phyloP scores from a whole-genome alignment of 73 alveolate species.

The Strombidium stylifer region DNA sequence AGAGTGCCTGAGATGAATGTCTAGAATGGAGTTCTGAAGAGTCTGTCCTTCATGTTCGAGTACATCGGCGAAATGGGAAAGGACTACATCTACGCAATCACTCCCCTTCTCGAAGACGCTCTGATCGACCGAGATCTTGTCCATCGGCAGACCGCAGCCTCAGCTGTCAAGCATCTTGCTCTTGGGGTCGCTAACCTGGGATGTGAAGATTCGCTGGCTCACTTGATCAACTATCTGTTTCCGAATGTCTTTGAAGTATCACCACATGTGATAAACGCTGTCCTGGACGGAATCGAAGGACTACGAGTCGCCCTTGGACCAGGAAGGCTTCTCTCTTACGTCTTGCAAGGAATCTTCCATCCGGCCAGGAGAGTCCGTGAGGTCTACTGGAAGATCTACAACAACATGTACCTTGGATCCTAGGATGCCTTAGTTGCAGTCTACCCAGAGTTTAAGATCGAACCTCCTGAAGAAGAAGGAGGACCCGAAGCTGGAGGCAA shows the following conservation, averaged over 20 bases:
- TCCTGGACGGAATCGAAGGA: constrained; percentile 99
- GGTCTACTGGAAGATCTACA: constrained; percentile 99
- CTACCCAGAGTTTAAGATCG: constrained; percentile 80
- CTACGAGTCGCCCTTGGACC: constrained; percentile 98
- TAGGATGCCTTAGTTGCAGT: constrained; percentile 93
- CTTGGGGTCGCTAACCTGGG: constrained; percentile 94
- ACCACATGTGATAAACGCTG: constrained; percentile 99
- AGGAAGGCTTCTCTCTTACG: constrained; percentile 87
- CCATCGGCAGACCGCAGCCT: constrained; percentile 99
- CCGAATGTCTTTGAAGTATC: constrained; percentile 99
- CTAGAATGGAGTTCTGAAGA: constrained; percentile 99
- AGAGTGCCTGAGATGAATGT: constrained; percentile 99
- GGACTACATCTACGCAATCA: constrained; percentile 98
- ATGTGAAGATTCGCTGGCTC: constrained; percentile 98
- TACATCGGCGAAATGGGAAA: constrained; percentile 99
- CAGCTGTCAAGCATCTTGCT: constrained; percentile 98
- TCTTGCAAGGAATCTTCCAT: constrained; percentile 98
- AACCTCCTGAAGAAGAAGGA: no score
- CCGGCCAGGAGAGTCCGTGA: constrained; percentile 99
- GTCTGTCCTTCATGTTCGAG: constrained; percentile 99
- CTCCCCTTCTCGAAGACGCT: constrained; percentile 99
- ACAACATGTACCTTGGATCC: constrained; percentile 97
- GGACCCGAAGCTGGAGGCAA: no score
- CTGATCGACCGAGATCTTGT: constrained; percentile 99
- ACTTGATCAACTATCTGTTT: constrained; percentile 98